phyloP scores from a whole-genome alignment of 2,329 filamentous ascomycete genomes.

The Aureobasidium sp. region DNA sequence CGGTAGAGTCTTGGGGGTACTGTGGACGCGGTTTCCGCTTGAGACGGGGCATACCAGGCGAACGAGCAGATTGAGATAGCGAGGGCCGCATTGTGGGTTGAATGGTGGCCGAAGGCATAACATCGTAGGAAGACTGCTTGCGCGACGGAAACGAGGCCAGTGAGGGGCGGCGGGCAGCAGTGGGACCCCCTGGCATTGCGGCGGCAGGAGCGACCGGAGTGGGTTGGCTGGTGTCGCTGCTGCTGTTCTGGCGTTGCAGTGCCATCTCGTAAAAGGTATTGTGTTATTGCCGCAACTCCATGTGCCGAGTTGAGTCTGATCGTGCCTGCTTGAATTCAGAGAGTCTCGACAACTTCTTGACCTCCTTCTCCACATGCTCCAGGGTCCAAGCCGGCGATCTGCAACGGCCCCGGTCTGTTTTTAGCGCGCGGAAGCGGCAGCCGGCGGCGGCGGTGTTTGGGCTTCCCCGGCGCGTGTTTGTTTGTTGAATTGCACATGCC shows the following conservation, averaged over 20 bases:
- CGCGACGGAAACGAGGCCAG: slow-evolving; percentile 46
- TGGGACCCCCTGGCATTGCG: slow-evolving; percentile 15
- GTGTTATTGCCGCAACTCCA: slow-evolving; percentile 1
- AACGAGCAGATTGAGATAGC: neutral
- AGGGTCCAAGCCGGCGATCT: slow-evolving; percentile 11
- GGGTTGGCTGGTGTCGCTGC: slow-evolving; percentile 22
- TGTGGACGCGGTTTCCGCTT: slow-evolving; percentile 47
- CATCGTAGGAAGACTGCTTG: slow-evolving; percentile 23
- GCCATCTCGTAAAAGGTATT: neutral
- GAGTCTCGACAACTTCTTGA: neutral
- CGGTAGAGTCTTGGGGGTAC: slow-evolving; percentile 51
- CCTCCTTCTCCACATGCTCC: neutral
- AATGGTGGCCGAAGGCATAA: slow-evolving; percentile 17
- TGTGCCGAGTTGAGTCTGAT: neutral
- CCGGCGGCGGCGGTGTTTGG: neutral
- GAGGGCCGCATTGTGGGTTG: slow-evolving; percentile 9
- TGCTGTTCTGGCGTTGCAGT: slow-evolving; percentile 21
- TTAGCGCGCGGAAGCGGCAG: slow-evolving; percentile 2
- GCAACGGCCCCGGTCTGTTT: neutral
- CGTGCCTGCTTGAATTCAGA: neutral
- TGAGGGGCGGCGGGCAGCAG: slow-evolving; percentile 41
- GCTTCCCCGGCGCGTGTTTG: slow-evolving; percentile 11
- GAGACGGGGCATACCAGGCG: slow-evolving; percentile 13
- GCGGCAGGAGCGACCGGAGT: slow-evolving; percentile 7
- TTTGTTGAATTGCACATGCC: slow-evolving; percentile 9